Conservation (phyloP, 2,329 filamentous ascomycete species). For the Aspergillus chevalieri region DNA sequence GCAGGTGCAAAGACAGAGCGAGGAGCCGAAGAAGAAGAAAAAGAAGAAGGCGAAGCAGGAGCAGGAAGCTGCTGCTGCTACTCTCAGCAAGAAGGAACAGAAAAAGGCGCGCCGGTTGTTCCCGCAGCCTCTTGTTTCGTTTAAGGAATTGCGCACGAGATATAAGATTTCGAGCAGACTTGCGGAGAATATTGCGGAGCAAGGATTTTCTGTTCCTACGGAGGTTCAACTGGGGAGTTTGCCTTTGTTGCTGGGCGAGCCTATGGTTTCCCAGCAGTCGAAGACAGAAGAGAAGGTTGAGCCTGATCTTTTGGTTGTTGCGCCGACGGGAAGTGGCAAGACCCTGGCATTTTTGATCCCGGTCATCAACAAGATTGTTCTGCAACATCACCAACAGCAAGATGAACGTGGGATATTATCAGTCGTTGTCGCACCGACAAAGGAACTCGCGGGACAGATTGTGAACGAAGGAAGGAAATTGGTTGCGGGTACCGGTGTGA, state of each 20-base stretch:
- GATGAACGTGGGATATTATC: slow-evolving; percentile 57
- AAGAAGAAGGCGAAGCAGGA: slow-evolving; percentile 54
- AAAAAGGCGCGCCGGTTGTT: slow-evolving; percentile 55
- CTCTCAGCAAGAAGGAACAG: slow-evolving; percentile 43
- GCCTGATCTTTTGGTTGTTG: slow-evolving; percentile 78
- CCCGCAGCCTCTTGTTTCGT: slow-evolving; percentile 72
- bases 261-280: slow-evolving; percentile 36
- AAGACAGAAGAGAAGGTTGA: slow-evolving; percentile 26
- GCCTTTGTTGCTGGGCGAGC: slow-evolving; percentile 62
- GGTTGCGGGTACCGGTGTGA: slow-evolving; percentile 67
- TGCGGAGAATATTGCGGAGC: slow-evolving; percentile 70
- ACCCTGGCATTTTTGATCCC: slow-evolving; percentile 90
- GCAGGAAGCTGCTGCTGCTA: slow-evolving; percentile 30
- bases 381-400: slow-evolving; percentile 45
- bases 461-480: slow-evolving; percentile 78
- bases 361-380: slow-evolving; percentile 68
- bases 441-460: slow-evolving; percentile 76
- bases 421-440: slow-evolving; percentile 70
- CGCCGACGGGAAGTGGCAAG: slow-evolving; percentile 94
- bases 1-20: slow-evolving; percentile 13
- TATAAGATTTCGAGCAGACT: slow-evolving; percentile 71
- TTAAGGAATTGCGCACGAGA: slow-evolving; percentile 62
- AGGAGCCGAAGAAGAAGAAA: slow-evolving; percentile 42
- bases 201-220: slow-evolving; percentile 82
- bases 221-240: slow-evolving; percentile 87